These are phyloP conservation scores for Phaeosphaeria sp. DNA, from an alignment of 2,329 filamentous ascomycete genomes.

Conservation along the genomic window DNA sequence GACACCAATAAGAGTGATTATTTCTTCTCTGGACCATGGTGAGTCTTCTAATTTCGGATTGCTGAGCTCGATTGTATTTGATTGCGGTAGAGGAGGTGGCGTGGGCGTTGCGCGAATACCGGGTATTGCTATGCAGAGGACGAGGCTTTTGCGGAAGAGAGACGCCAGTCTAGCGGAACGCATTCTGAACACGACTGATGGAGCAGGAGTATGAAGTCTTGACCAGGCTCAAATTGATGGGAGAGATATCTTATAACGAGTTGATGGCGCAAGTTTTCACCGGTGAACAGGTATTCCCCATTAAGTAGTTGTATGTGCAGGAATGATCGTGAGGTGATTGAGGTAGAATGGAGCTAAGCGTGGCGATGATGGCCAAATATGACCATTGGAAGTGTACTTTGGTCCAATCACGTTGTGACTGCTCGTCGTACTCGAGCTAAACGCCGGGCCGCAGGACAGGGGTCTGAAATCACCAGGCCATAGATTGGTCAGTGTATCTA, in stretches of 20 bases:
- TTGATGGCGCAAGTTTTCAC: no score
- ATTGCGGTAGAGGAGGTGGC: not conserved
- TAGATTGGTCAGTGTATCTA: conserved; percentile 37
- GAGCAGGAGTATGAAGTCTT: no score
- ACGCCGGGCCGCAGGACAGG: conserved; percentile 44
- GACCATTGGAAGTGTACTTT: conserved; percentile 44
- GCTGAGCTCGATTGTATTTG: not conserved
- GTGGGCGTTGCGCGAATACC: not conserved
- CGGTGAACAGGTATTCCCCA: no score
- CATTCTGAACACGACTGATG: no score
- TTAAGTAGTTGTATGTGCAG: no score
- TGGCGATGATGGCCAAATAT: conserved; percentile 39
- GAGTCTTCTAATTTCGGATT: not conserved
- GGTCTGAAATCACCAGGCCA: conserved; percentile 49
- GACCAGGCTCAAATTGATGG: no score
- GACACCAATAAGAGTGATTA: not conserved
- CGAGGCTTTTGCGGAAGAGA: no score
- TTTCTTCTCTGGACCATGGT: not conserved
- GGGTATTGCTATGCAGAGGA: not conserved
- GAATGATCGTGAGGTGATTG: conserved; percentile 34
- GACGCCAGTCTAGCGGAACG: no score
- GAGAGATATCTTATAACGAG: no score
- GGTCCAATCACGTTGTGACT: conserved; percentile 41
- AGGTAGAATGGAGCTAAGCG: conserved; percentile 40
- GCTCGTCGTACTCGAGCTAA: conserved; percentile 47